Evolutionary conservation across 1,284 basidiomycete species (phyloP).

Genomic region (Pseudozyma tsukubaensis): DNA sequence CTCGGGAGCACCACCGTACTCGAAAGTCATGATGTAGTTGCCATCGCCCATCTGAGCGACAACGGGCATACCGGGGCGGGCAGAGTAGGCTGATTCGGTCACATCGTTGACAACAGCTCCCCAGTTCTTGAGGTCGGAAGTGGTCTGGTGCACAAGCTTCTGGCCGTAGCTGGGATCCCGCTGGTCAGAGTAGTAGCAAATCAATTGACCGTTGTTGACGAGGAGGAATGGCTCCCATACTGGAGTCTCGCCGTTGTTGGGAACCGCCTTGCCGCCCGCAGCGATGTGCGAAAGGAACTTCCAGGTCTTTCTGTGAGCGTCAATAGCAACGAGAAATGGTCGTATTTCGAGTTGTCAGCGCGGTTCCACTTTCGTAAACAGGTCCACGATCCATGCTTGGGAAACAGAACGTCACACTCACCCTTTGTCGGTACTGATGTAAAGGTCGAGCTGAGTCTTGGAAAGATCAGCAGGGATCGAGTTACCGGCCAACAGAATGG

Average conservation of each 20-base stretch:
- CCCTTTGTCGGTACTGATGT: constrained; percentile 67
- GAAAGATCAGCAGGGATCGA: constrained; percentile 55
- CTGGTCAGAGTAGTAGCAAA: constrained; percentile 70
- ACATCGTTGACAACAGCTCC: constrained; percentile 67
- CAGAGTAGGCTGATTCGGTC: constrained; percentile 58
- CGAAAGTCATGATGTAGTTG: constrained; percentile 68
- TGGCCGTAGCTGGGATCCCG: constrained; percentile 68
- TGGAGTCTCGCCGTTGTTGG: constrained; percentile 63
- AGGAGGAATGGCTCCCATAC: constrained; percentile 70
- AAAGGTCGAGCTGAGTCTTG: constrained; percentile 69
- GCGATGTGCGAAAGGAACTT: constrained; percentile 63
- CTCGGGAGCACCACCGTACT: constrained; percentile 63
- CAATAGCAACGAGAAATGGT: background rate
- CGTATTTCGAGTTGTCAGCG: no score
- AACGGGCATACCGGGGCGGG: constrained; percentile 69
- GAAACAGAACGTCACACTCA: no score
- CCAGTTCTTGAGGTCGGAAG: constrained; percentile 67
- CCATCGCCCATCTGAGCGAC: constrained; percentile 66
- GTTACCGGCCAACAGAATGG: constrained; percentile 66
- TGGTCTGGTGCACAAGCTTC: constrained; percentile 68
- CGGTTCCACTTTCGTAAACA: no score
- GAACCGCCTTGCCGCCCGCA: constrained; percentile 53
- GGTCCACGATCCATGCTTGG: no score
- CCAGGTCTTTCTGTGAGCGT: constrained; percentile 55
- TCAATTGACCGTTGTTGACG: constrained; percentile 65